Evolutionary conservation across 768 basidiomycete species (phyloP).

Genomic region (Amanita polypyramis): DNA sequence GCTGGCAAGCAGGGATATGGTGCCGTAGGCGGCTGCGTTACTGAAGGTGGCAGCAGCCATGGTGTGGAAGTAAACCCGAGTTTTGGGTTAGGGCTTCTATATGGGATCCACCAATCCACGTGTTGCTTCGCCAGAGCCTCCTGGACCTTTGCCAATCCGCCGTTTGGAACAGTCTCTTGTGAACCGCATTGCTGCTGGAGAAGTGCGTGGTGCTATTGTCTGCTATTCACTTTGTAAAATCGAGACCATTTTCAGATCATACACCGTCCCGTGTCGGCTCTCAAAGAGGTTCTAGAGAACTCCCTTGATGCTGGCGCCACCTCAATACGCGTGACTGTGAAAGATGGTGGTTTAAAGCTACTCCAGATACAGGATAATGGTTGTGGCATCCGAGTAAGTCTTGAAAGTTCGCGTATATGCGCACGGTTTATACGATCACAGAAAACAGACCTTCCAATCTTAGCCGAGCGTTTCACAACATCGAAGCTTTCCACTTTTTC

Average conservation of each 20-base stretch:
- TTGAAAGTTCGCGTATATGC: background rate
- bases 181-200: slow-evolving; percentile 83
- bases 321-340: slow-evolving; percentile 76
- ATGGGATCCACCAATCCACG: background rate
- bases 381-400: slow-evolving; percentile 78
- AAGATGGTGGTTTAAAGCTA: slow-evolving; percentile 92
- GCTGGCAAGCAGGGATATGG: slow-evolving; percentile 12
- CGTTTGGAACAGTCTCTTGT: slow-evolving; percentile 77
- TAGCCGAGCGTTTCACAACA: slow-evolving; percentile 93
- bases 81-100: slow-evolving; percentile 2
- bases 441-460: slow-evolving; percentile 82
- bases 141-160: slow-evolving; percentile 56
- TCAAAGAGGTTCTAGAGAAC: slow-evolving; percentile 95
- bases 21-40: background rate
- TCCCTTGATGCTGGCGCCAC: slow-evolving; percentile 89
- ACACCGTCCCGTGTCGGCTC: slow-evolving; percentile 76
- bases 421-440: slow-evolving; percentile 18
- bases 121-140: slow-evolving; percentile 4
- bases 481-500: slow-evolving; percentile 84
- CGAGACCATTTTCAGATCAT: slow-evolving; percentile 18
- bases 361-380: slow-evolving; percentile 97
- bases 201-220: slow-evolving; percentile 24
- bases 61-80: background rate
- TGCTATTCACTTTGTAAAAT: background rate
- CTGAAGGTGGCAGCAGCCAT: background rate